Evolutionary conservation across 768 basidiomycete genomes (phyloP), one percentile per base, ranked within the genome.

Genomic region (Fomitopsis pulvina): DNA sequence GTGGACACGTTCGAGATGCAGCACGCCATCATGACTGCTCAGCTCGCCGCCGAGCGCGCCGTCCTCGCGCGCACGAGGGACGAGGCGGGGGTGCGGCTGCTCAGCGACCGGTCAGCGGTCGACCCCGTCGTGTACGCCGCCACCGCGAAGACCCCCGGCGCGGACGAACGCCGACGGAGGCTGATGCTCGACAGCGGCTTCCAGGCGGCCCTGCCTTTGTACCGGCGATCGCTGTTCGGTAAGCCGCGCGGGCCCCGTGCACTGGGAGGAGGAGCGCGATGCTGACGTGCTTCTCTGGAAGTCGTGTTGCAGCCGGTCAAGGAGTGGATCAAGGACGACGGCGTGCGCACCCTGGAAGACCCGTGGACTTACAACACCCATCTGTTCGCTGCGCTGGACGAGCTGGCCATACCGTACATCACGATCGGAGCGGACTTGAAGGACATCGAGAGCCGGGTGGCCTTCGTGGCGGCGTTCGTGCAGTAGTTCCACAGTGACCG

Each of bases 261-360:
- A 39, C 29, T 25, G 0, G 18, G 10, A 3, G 11, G 34, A 11
- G 29, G 28, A 41, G 21, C 40, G 18, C 14, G 14, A 40, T 29
- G 14, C 14, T 32, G 12, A 37, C 34, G 4, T 26, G 30, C 26
- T 20, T 3, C n/a, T 41, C n/a, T 18, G 9, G 30, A 26, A 61
- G 58, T 85, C 16, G 68, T 85, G 21, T 65, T 85, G 32, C 68
- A 62, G 2, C 80, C 80, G 0, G 75, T 84, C 27, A 52, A 63
- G 11, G 80, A 78, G 51, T 85, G 83, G 83, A 25, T 78, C 26
- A 65, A 75, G 0, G 84, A 85, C 52, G 83, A 85, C 48, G 84
- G 82, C 1, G 68, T 83, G 27, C 75, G 83, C 4, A 75, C 66
- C 45, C 58, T 80, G 53, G 78, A 83, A 18, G 66, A 81, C 25